These are phyloP conservation scores for Plenodomus tracheiphilus DNA, from an alignment of 2,329 filamentous ascomycete genomes.

Conservation along the genomic window DNA sequence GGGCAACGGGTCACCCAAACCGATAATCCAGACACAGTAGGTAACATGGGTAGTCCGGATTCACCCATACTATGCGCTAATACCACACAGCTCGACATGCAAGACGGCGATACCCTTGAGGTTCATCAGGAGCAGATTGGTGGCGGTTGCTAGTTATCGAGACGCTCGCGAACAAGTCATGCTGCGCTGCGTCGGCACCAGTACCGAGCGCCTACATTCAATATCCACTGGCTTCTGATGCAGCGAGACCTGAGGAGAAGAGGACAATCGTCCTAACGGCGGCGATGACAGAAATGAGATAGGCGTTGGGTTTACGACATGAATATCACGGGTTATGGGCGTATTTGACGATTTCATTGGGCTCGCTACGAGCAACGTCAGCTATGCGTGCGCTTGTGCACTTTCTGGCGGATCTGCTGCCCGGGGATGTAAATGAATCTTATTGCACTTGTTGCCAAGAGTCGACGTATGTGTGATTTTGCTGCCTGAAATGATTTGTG, in stretches of 20 bases:
- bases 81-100: slow-evolving; percentile 80
- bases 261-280: slow-evolving; percentile 14
- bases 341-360: slow-evolving; percentile 25
- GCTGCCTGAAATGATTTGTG: too few relatives aligned
- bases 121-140: slow-evolving; percentile 99
- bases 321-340: slow-evolving; percentile 34
- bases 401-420: slow-evolving; percentile 18
- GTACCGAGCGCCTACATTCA: slow-evolving; percentile 1
- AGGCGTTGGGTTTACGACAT: slow-evolving; percentile 21
- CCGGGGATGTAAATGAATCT: slow-evolving; percentile 17
- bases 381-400: slow-evolving; percentile 32
- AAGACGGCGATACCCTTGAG: slow-evolving; percentile 92
- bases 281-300: slow-evolving; percentile 18
- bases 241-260: slow-evolving; percentile 9
- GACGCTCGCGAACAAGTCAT: neutral
- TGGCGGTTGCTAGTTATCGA: slow-evolving; percentile 53
- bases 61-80: slow-evolving; percentile 10
- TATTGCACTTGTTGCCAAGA: neutral
- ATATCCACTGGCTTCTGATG: slow-evolving; percentile 5
- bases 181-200: neutral
- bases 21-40: slow-evolving; percentile 89
- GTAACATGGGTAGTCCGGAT: slow-evolving; percentile 36
- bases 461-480: neutral
- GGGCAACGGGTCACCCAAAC: slow-evolving; percentile 87
- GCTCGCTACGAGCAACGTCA: slow-evolving; percentile 23